Evolutionary conservation across 1,284 basidiomycete genomes (phyloP).

Genomic region (Vanrija sp.): DNA sequence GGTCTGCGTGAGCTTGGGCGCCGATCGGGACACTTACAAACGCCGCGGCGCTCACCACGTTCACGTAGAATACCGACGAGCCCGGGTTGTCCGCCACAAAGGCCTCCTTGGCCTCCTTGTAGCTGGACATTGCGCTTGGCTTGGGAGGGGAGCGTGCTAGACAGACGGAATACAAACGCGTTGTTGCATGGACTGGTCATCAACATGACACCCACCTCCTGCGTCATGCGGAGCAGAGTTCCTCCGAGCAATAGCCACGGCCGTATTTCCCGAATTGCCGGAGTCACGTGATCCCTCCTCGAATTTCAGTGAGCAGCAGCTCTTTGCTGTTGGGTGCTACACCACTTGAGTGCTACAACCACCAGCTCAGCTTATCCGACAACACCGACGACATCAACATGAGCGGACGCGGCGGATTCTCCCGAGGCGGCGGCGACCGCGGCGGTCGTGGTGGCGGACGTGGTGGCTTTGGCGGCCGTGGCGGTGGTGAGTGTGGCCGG

Average conservation of each 20-base stretch:
- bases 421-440: constrained; percentile 35
- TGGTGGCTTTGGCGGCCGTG: constrained; percentile 38
- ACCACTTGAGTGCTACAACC: too few species aligned
- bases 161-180: background rate
- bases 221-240: background rate
- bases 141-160: too few species aligned
- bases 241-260: background rate
- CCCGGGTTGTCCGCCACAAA: constrained; percentile 81
- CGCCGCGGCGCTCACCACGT: constrained; percentile 66
- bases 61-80: constrained; percentile 69
- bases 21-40: constrained; percentile 56
- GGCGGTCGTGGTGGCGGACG: constrained; percentile 30
- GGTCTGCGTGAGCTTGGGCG: constrained; percentile 52
- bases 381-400: constrained; percentile 17
- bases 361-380: constrained; percentile 2
- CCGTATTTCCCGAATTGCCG: constrained; percentile 1
- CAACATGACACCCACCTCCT: too few species aligned
- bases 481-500: constrained; percentile 12
- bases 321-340: background rate
- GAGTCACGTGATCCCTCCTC: background rate
- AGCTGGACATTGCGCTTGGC: constrained; percentile 48
- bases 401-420: constrained; percentile 50
- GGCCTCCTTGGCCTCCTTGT: constrained; percentile 80
- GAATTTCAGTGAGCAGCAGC: background rate
- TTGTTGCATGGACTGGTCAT: background rate